Evolutionary conservation across 2,329 filamentous ascomycete genomes (phyloP), one percentile per base, ranked within the genome.

Genomic region (Phoma sp.): DNA sequence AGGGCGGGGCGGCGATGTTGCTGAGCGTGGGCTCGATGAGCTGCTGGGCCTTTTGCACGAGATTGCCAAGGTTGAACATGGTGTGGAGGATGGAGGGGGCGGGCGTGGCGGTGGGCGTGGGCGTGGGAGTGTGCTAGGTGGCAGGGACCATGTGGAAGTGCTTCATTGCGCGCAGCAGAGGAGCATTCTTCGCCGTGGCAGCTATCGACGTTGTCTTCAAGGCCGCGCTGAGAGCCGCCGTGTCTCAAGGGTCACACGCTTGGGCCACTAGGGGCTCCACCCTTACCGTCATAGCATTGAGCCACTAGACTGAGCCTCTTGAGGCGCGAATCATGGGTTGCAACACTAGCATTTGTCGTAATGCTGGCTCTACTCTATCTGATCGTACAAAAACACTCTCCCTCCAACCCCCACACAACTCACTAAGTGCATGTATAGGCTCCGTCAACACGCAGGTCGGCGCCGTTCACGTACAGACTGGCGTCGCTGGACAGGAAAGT

Each of bases 1-100:
- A 65, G 70, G 87, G 85, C 65, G 88, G 86, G 56, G 91, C 83
- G 64, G 87, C 86, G 37, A 79, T 76, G 43, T 53, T 69, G 71
- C 90, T 88, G 74, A 92, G 88, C 63, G 90, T 90, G 49, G 92
- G 91, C 77, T 97, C 94, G 79, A 97, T 96, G 78, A 96, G 84
- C 78, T 93, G 91, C 82, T 96, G 92, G 65, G 93, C 93, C 84
- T 94, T 96, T 78, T 96, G 92, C 71, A 97, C 92, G 76, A 98
- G 88, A 77, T 85, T 94, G 68, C 90, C 83, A 76, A 89, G 80
- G 75, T 84, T 76, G 67, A 76, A 76, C 74, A 76, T 76, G 63
- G 66, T 25, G 44, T 39, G 36, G 12, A 5, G 29, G 9, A 13
- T 10, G 12, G 10, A 2, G 5, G 6, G 12, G 29, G 12, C 12